A percentile compares a stretch with the other conserved stretches of the same genome.
phyloP scores from a whole-genome alignment of 768 basidiomycete species.

The Mycena maculata region DNA sequence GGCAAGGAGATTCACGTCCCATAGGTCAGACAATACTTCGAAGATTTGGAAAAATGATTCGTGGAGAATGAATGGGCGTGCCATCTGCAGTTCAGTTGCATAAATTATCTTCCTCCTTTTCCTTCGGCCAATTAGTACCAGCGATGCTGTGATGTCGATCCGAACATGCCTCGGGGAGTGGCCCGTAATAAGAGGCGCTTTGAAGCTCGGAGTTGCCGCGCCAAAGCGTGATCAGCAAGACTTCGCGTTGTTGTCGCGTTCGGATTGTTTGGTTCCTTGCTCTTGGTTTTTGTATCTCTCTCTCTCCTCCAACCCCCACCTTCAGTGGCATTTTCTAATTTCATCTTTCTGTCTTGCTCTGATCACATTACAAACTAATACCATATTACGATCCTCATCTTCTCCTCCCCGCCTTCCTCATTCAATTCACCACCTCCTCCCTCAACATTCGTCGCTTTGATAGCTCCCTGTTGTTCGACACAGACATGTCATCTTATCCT shows the following conservation, averaged over 20 bases:
- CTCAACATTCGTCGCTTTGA: conserved; percentile 8
- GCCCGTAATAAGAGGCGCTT: not conserved
- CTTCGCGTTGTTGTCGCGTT: conserved; percentile 20
- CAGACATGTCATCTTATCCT: not conserved
- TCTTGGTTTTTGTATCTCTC: not conserved
- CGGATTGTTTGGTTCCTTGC: conserved; percentile 8
- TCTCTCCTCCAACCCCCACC: not conserved
- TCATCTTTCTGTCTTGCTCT: not conserved
- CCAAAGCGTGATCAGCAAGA: conserved; percentile 1
- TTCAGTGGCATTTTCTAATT: not conserved
- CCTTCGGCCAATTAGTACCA: no score
- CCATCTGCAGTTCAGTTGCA: no score
- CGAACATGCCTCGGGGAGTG: not conserved
- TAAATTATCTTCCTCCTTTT: no score
- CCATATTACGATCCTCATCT: not conserved
- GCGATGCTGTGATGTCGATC: no score
- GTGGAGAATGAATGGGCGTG: no score
- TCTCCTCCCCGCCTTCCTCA: not conserved
- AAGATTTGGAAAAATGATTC: no score
- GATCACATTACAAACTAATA: not conserved
- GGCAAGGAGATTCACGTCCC: no score
- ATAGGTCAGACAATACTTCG: no score
- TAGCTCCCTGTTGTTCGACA: not conserved
- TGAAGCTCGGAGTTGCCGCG: not conserved
- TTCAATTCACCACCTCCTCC: not conserved